Evolutionary conservation across 768 basidiomycete genomes (phyloP).

Genomic region (Strobilomyces dryophilus): DNA sequence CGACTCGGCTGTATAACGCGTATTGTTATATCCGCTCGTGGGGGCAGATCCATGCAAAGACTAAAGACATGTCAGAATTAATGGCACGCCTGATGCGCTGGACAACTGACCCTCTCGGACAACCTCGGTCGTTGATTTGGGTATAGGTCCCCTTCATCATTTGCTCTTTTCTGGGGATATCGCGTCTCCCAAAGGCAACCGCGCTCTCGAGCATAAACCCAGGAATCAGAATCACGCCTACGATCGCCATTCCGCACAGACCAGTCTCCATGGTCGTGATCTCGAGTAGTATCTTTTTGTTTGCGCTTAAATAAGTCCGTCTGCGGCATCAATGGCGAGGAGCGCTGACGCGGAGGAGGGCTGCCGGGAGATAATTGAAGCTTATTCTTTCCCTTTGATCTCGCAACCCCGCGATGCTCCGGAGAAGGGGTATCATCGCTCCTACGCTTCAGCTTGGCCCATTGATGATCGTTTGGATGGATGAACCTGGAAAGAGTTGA

Average conservation of each 20-base stretch:
- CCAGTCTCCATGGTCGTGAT: slow-evolving; percentile 21
- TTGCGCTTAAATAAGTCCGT: slow-evolving; percentile 39
- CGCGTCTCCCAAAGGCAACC: slow-evolving; percentile 11
- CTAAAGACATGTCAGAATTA: slow-evolving; percentile 16
- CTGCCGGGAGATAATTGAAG: slow-evolving; percentile 17
- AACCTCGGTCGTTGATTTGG: slow-evolving; percentile 26
- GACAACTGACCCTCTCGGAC: slow-evolving; percentile 25
- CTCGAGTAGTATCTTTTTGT: slow-evolving; percentile 21
- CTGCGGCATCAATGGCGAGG: slow-evolving; percentile 41
- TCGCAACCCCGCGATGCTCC: slow-evolving; percentile 18
- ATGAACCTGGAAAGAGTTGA: slow-evolving; percentile 37
- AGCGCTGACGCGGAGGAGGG: slow-evolving; percentile 18
- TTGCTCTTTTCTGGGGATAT: slow-evolving; percentile 23
- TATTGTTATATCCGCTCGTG: slow-evolving; percentile 2
- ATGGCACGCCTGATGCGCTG: neutral
- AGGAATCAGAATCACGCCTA: slow-evolving; percentile 22
- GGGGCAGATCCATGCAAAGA: slow-evolving; percentile 7
- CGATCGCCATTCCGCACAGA: slow-evolving; percentile 18
- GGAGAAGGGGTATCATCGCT: slow-evolving; percentile 16
- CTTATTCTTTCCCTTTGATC: slow-evolving; percentile 23
- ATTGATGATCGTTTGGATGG: slow-evolving; percentile 47
- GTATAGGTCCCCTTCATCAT: slow-evolving; percentile 22
- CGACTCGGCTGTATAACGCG: slow-evolving; percentile 2
- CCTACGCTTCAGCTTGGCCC: slow-evolving; percentile 27
- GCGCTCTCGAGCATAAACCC: slow-evolving; percentile 20